Base-by-base conservation (phyloP, 2,329 filamentous ascomycete genomes). In the Furcasterigmium furcatum region DNA sequence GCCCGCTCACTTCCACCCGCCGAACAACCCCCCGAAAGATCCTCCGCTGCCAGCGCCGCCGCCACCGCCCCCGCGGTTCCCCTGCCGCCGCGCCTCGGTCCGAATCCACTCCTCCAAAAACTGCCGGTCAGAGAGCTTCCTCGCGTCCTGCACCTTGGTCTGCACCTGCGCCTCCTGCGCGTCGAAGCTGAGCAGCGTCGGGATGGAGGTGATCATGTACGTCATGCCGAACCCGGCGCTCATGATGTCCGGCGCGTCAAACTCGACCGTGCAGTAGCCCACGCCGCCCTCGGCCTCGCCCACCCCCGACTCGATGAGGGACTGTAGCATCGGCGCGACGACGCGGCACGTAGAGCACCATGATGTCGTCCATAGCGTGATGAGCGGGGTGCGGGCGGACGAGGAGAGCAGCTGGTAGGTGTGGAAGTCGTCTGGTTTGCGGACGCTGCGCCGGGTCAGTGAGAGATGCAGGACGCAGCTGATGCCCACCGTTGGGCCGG, bases 301-400 rank as follows among this genome's bases (percentile, higher is more conserved):
- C 3, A 76, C 66, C 41, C 76, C 74, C 4, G 67, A 66, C 53
- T 71, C 66, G 38, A 84, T 59, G 25, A 82, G 66, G 10, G 68
- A 64, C 12, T 58, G 58, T 6, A 83, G 43, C 10, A 80, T 59
- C 4, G 79, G 79, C 5, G 65, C 63, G 20, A 82, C 68, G 25
- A 62, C 58, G 38, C 67, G 69, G 60, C 80, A 83, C 14, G 77
- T 75, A 5, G 71, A 62, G 58, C 80, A 83, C 65, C 73, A 82
- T 8, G 76, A 76, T 1, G 79, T 71, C 0, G 78, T 80, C 80
- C 79, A 84, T 34, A 83, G 64, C 2, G 79, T 82, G 45, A 84
- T 57, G n/a, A 83, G 72, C 3, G 80, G 79, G 3, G 63, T 72
- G 36, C 73, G 68, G 6, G 77, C 67, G 6, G 77, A 76, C 3